These are phyloP conservation scores for Anthostomella pinea DNA, from an alignment of 2,329 filamentous ascomycete genomes.

Conservation along the genomic window DNA sequence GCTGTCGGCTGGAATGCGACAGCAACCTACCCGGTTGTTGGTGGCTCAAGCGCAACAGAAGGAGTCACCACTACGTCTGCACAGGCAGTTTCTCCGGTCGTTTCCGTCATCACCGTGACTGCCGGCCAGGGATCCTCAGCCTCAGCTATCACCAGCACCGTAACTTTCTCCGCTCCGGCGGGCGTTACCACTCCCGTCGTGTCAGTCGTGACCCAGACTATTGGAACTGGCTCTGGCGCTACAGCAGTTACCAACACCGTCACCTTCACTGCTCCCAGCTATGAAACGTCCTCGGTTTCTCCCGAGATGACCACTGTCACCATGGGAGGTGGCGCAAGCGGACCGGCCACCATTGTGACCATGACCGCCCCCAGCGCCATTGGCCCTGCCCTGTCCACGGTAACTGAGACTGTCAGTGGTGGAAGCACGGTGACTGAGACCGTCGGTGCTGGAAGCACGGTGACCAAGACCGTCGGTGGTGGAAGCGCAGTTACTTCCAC, in stretches of 20 bases:
- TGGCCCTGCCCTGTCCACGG: background rate
- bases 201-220: constrained; percentile 9
- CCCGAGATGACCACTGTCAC: constrained; percentile 9
- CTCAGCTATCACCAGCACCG: constrained; percentile 8
- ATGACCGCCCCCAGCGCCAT: constrained; percentile 7
- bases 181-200: constrained; percentile 5
- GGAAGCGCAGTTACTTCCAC: constrained; percentile 11
- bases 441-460: constrained; percentile 8
- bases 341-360: constrained; percentile 11
- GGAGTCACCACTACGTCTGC: constrained; percentile 2
- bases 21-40: no score
- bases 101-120: constrained; percentile 17
- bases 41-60: constrained; percentile 7
- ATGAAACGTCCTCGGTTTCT: background rate
- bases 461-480: constrained; percentile 17
- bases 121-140: constrained; percentile 7
- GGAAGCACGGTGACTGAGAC: constrained; percentile 9
- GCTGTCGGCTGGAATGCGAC: no score
- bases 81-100: constrained; percentile 4
- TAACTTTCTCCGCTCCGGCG: constrained; percentile 9
- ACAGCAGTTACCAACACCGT: constrained; percentile 3
- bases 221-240: constrained; percentile 2
- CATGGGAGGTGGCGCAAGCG: constrained; percentile 10
- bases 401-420: background rate
- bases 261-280: constrained; percentile 7